Evolutionary conservation across 2,329 filamentous ascomycete species (phyloP), one percentile per base, ranked within the genome.

Genomic region (Aureobasidium sp.): DNA sequence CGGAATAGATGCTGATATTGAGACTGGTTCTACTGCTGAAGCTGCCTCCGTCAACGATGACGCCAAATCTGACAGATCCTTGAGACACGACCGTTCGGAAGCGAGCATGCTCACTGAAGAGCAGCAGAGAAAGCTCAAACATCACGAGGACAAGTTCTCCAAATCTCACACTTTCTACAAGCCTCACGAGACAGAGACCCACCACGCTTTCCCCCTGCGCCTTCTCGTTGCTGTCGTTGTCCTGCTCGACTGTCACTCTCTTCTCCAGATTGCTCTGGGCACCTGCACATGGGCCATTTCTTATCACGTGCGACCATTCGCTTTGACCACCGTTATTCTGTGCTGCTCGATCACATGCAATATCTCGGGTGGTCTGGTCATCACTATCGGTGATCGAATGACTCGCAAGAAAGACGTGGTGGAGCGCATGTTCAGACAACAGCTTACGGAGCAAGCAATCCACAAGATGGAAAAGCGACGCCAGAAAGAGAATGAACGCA

Each of bases 111-210:
- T 94, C 3, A 85, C 79, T 0, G 74, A 73, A 6, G 74, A 81
- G 63, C 88, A 94, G 71, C 87, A 91, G 69, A 80, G 81, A 63
- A 83, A 81, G 53, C 80, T 95, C 10, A 80, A 86, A 55, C 86
- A 94, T 70, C 90, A 95, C 69, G 88, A 92, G 69, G 81, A 79
- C 66, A 93, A 92, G 69, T 88, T 94, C 69, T 82, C 87, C 69
- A 90, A 88, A 67, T 91, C 87, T 0, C 90, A 95, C 72, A 91
- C 88, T 6, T 95, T 93, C 73, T 95, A 95, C 79, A 92, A 92
- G 69, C 90, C 90, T 0, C 88, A 95, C 72, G 90, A 95, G 74
- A 95, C 90, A 0, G 79, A 84, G 37, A 95, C 90, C 0, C 90
- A 95, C 71, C 81, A 85, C 70, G 87, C 90, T 0, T 95, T 95